Conservation (phyloP, 148 eudicot genomes). For the Camellia sinensis region DNA sequence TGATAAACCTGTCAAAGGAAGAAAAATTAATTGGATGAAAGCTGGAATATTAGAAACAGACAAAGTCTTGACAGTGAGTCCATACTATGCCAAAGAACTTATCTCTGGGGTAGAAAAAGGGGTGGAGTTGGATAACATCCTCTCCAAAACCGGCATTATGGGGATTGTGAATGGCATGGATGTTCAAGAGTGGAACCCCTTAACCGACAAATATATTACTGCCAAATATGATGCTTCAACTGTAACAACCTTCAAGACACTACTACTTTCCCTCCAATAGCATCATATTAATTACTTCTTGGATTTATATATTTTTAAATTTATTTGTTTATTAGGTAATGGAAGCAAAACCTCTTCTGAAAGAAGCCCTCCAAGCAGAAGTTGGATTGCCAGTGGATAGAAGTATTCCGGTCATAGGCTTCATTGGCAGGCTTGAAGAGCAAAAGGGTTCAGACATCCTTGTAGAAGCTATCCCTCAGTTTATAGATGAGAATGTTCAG, state of each 20-base stretch:
- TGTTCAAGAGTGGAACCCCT: constrained; percentile 83
- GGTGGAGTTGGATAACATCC: constrained; percentile 57
- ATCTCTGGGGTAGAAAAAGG: constrained; percentile 61
- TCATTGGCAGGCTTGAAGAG: constrained; percentile 96
- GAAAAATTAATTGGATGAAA: constrained; percentile 96
- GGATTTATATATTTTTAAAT: no score
- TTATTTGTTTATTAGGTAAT: constrained; percentile 42
- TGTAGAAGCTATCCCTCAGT: constrained; percentile 62
- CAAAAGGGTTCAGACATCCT: constrained; percentile 97
- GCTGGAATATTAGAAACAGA: constrained; percentile 77
- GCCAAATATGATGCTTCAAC: constrained; percentile 64
- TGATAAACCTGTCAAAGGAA: constrained; percentile 67
- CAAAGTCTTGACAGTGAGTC: constrained; percentile 74
- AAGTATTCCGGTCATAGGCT: constrained; percentile 78
- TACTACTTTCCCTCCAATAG: no score
- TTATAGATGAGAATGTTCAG: constrained; percentile 71
- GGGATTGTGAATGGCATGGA: constrained; percentile 91
- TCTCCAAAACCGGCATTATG: constrained; percentile 43
- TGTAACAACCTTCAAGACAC: constrained; percentile 28
- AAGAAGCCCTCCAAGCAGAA: constrained; percentile 87
- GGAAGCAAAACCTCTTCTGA: constrained; percentile 78
- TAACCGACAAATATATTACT: constrained; percentile 60
- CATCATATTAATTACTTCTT: no score
- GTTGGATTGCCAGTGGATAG: constrained; percentile 81
- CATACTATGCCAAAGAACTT: constrained; percentile 76